A percentile compares a stretch with the other conserved stretches of the same genome.
These are phyloP conservation scores for Populus euphratica DNA, from an alignment of 345 rosid species.

Conservation along the genomic window DNA sequence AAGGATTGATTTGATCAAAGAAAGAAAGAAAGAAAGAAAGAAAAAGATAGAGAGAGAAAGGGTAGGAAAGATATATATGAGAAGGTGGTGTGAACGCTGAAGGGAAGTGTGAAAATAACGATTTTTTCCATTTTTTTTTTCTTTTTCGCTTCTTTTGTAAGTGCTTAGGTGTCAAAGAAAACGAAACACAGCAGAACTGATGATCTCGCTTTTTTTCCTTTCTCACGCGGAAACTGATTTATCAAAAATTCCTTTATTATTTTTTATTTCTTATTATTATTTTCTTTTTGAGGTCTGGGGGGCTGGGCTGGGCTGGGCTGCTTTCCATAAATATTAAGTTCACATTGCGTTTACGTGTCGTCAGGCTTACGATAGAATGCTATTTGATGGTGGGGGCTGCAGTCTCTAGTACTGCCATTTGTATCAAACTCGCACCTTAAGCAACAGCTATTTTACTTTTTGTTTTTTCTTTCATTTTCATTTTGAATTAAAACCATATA, in stretches of 20 bases:
- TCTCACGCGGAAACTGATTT: slow-evolving; percentile 71
- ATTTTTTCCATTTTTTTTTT: too few relatives aligned
- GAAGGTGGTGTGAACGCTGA: slow-evolving; percentile 35
- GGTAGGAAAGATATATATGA: slow-evolving; percentile 33
- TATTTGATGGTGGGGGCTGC: slow-evolving; percentile 28
- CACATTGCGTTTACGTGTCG: slow-evolving; percentile 53
- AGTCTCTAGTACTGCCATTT: slow-evolving; percentile 29
- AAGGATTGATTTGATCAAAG: slow-evolving; percentile 10
- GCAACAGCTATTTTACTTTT: background rate
- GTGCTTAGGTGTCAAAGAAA: slow-evolving; percentile 37
- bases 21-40: background rate
- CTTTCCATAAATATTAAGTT: slow-evolving; percentile 20
- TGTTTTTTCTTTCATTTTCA: background rate
- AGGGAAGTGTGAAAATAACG: slow-evolving; percentile 48
- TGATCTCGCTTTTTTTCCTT: slow-evolving; percentile 23
- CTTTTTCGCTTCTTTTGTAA: background rate
- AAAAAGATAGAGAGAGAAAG: slow-evolving; percentile 24
- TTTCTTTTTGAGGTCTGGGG: background rate
- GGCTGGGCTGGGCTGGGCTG: background rate
- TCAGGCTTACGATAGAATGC: slow-evolving; percentile 50
- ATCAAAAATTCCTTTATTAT: slow-evolving; percentile 10
- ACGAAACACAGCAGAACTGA: slow-evolving; percentile 13
- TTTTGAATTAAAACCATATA: background rate
- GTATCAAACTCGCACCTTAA: slow-evolving; percentile 31
- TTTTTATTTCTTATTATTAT: slow-evolving; percentile 5